Conservation (phyloP, 495 filamentous ascomycete species). For the Xylaria curta region DNA sequence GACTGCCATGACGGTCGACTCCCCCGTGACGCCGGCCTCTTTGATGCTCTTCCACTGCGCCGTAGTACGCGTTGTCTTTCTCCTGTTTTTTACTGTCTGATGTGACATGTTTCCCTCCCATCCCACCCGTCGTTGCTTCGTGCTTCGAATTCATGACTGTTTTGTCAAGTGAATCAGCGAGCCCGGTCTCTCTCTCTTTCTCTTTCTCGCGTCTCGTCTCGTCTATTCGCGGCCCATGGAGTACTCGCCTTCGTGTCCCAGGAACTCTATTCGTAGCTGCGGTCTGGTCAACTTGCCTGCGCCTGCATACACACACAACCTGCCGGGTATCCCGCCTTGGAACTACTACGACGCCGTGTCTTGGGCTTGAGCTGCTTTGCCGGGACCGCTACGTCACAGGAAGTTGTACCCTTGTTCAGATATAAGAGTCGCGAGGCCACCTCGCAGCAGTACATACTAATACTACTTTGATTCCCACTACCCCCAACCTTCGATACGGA, state of each 20-base stretch:
- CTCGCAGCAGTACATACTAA: slow-evolving; percentile 21
- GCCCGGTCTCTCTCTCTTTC: slow-evolving; percentile 19
- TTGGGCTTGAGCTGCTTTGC: slow-evolving; percentile 20
- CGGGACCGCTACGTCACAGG: slow-evolving; percentile 12
- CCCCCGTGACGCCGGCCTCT: slow-evolving; percentile 37
- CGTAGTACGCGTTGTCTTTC: slow-evolving; percentile 27
- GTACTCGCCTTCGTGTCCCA: slow-evolving; percentile 1
- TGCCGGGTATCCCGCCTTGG: slow-evolving; percentile 2
- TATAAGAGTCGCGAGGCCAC: slow-evolving; percentile 25
- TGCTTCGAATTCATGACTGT: slow-evolving; percentile 26
- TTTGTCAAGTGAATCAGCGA: slow-evolving; percentile 25
- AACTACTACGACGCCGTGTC: slow-evolving; percentile 19
- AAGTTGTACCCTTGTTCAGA: slow-evolving; percentile 13
- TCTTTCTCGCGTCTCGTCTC: slow-evolving; percentile 28
- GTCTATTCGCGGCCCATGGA: slow-evolving; percentile 27
- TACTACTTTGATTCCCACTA: slow-evolving; percentile 23
- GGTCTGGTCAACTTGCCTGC: slow-evolving; percentile 1
- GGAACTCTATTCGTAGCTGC: slow-evolving; percentile 18
- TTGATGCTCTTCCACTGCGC: slow-evolving; percentile 26
- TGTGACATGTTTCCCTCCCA: slow-evolving; percentile 36
- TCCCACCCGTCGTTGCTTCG: slow-evolving; percentile 17
- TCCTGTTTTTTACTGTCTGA: slow-evolving; percentile 24
- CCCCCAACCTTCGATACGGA: slow-evolving; percentile 27
- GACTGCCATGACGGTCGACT: slow-evolving; percentile 13
- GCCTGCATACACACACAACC: not conserved